Base-by-base conservation (phyloP, 225 moss, liverwort and hornwort genomes). In the Anthoceros angustus region DNA sequence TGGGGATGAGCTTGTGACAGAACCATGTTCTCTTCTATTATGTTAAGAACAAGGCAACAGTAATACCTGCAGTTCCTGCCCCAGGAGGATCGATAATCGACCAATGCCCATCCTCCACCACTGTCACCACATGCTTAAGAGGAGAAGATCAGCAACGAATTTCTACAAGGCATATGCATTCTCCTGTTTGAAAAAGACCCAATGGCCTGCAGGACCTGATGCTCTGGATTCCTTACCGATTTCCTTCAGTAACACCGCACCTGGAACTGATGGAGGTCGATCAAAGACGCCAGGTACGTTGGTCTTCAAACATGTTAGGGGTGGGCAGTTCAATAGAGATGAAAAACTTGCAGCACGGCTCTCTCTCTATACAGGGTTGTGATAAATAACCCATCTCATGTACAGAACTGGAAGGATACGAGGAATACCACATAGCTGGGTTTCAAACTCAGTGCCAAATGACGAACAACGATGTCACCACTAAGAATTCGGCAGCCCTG, bases 351-450 rank as follows among this genome's bases (percentile, higher is more conserved):
- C 45, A 46, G n/a, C 16, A 42, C 24, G 18, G 40, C 14, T 68
- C 8, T 55, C 38, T 50, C 66, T 67, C 46, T 79, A 42, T 50
- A 39, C 9, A 49, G 48, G n/a, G 69, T 42, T 10, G 73, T 55
- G 26, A 12, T 20, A 66, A 48, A 42, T 20, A 72, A 69, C 23
- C 63, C 43, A 70, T 42, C 42, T 25, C 69, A 64, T 21, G 66
- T 55, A 24, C 14, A 74, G 21, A 74, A 61, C n/a, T n/a, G 42
- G 69, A 71, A 88, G 84, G 87, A 90, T 94, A 94, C 94, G 50
- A 95, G 80, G 75, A 95, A 95, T n/a, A 95, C 91, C 45, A 95
- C 95, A 73, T 80, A 95, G 68, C 73, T 80, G 77, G 95, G 95
- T 75, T 72, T 81, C 71, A 95, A 76, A 69, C 72, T 74, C 67